phyloP scores from a whole-genome alignment of 2,329 filamentous ascomycete species.

The Fusarium sterilihyphosum region DNA sequence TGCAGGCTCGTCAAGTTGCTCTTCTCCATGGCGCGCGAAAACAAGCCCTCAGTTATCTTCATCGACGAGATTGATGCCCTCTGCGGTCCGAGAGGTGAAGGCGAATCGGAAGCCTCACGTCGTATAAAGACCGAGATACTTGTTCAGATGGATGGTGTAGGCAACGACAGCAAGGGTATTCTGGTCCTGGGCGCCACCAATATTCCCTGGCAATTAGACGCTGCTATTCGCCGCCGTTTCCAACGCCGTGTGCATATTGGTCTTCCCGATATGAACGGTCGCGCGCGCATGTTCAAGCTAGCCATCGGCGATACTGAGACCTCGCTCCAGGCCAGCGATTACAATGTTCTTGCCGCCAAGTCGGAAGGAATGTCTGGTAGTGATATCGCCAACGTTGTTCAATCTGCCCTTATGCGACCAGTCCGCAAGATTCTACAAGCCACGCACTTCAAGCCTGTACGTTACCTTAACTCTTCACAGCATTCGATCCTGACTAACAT shows the following conservation, averaged over 20 bases:
- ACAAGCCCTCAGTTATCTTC: constrained; percentile 98
- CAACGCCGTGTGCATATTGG: constrained; percentile 96
- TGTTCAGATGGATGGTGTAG: constrained; percentile 99
- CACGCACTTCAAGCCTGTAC: constrained; percentile 95
- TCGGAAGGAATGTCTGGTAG: constrained; percentile 96
- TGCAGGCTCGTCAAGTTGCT: constrained; percentile 90
- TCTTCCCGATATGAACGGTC: constrained; percentile 84
- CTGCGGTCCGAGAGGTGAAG: constrained; percentile 90
- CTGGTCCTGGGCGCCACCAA: constrained; percentile 96
- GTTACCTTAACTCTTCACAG: constrained; percentile 41
- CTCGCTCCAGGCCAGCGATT: constrained; percentile 81
- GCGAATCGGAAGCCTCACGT: constrained; percentile 95
- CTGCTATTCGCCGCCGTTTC: constrained; percentile 94
- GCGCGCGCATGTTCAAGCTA: constrained; percentile 95
- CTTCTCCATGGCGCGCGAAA: constrained; percentile 97
- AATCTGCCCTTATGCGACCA: constrained; percentile 97
- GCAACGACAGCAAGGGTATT: constrained; percentile 92
- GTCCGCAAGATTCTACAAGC: constrained; percentile 96
- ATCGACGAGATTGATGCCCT: constrained; percentile 98
- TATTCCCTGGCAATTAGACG: constrained; percentile 98
- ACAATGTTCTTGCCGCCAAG: constrained; percentile 78
- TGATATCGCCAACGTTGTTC: constrained; percentile 95
- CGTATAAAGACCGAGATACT: constrained; percentile 99
- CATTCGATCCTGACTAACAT: neutral
- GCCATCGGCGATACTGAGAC: constrained; percentile 94